A percentile compares a stretch with the other conserved stretches of the same genome.
Evolutionary conservation across 2,329 filamentous ascomycete genomes (phyloP).

Genomic region (Fusarium siculi): DNA sequence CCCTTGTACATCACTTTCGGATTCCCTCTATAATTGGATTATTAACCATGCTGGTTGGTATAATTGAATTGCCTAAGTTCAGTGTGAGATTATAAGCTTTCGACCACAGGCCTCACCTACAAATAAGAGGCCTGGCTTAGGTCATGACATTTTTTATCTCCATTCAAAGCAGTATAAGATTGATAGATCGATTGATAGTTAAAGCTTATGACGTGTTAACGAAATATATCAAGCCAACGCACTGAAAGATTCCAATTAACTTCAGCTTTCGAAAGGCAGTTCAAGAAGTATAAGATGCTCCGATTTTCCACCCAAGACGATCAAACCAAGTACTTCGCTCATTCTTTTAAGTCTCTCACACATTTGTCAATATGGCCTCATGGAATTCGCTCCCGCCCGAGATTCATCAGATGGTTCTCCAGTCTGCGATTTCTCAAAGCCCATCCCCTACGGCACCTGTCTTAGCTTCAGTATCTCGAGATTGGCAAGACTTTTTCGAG

Average conservation of each 20-base stretch:
- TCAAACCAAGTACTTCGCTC: not conserved
- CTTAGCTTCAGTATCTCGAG: constrained; percentile 15
- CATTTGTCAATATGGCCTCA: not conserved
- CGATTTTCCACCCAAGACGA: not conserved
- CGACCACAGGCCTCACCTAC: not conserved
- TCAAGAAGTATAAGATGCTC: not conserved
- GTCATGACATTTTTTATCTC: not conserved
- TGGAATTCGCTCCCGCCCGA: constrained; percentile 9
- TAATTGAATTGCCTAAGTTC: not conserved
- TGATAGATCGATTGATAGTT: not conserved
- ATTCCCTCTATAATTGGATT: not conserved
- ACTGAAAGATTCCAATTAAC: not conserved
- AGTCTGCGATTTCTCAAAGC: not conserved
- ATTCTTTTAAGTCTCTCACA: not conserved
- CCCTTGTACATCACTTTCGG: not conserved
- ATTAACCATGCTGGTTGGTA: not conserved
- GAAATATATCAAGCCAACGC: not conserved
- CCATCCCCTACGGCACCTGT: not conserved
- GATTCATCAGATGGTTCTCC: constrained; percentile 12
- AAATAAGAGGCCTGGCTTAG: not conserved
- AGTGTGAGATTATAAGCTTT: not conserved
- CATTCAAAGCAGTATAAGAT: not conserved
- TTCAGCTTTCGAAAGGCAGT: not conserved
- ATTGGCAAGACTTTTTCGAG: constrained; percentile 29
- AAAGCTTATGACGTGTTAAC: not conserved